Evolutionary conservation across 805 yeast species (phyloP), one percentile per base, ranked within the genome.

Genomic region (Saccharomycopsis schoenii): DNA sequence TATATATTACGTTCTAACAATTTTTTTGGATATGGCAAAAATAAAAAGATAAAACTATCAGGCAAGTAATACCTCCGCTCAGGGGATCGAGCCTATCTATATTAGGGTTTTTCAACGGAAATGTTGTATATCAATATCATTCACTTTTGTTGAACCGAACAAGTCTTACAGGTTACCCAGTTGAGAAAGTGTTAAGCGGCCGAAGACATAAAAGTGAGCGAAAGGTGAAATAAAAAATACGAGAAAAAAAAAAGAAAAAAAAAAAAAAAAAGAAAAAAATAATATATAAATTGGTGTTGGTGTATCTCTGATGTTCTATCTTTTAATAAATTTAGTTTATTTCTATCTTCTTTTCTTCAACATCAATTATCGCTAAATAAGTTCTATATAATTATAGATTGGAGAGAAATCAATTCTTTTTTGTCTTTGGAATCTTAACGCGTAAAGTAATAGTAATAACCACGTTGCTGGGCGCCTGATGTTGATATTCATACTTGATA

Each of bases 391-490:
- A 36, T 34, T n/a, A 21, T 37, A 36, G 47, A 25, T 36, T 15
- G 6, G 34, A 21, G 42, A 41, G 39, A 34, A 36, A 34, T 52
- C 12, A 29, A 52, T 52, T 29, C 41, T 29, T 52, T 52, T 52
- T 36, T 52, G 17, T 55, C 36, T 55, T 43, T 34, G 15, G 39
- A 34, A 39, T 42, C 21, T 25, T 52, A 29, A 56, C 47, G 64
- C 62, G 64, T 60, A 62, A 62, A 62, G 24, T 37, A 57, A 60
- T 21, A 14, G 10, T 17, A 4, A 41, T 60, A 59, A 65, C 74
- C 69, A 65, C 75, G 74, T 72, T 73, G 73, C 75, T 73, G 76
- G 76, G 76, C 76, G 73, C 76, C 76, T 67, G 72, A 66, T 69
- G 70, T 71, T 72, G 76, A 73, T 66, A 63, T 61, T 60, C 64